Percentiles rank a stretch among this genome's conserved stretches.
Conservation (phyloP, 306 rosid species). For the Castanea sativa region DNA sequence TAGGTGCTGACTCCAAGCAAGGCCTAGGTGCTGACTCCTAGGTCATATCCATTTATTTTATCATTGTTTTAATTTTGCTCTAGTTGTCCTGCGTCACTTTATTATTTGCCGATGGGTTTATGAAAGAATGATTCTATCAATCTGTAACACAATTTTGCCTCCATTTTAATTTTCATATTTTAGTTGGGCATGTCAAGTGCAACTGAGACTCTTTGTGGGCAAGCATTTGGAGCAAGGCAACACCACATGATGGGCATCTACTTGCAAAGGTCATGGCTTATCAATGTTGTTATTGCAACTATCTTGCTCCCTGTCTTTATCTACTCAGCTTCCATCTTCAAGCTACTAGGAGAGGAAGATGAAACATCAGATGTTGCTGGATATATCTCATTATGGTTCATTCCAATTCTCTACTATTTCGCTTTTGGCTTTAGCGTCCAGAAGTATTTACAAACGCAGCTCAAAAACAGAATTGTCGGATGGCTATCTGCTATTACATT, state of each 20-base stretch:
- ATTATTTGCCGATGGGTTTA: neutral
- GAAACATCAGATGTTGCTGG: constrained; percentile 41
- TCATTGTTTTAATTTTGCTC: too few relatives aligned
- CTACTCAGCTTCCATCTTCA: constrained; percentile 43
- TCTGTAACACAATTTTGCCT: constrained; percentile 3
- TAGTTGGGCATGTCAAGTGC: constrained; percentile 63
- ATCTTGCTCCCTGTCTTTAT: constrained; percentile 39
- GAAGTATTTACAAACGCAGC: constrained; percentile 50
- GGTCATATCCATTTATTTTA: too few relatives aligned
- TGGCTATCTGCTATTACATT: constrained; percentile 42
- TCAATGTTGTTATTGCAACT: constrained; percentile 23
- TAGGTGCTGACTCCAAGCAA: too few relatives aligned
- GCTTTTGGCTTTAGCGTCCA: constrained; percentile 44
- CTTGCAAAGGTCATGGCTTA: constrained; percentile 58
- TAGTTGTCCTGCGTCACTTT: too few relatives aligned
- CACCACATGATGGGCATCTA: constrained; percentile 57
- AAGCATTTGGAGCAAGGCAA: constrained; percentile 56
- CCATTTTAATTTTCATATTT: neutral
- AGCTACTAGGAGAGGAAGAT: constrained; percentile 38
- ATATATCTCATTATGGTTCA: constrained; percentile 39
- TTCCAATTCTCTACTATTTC: constrained; percentile 38
- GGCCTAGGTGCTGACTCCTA: too few relatives aligned
- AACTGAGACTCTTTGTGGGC: constrained; percentile 55
- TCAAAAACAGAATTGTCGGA: constrained; percentile 46
- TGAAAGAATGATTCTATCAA: too few relatives aligned